Percentiles rank a stretch among this genome's conserved stretches.
These are phyloP conservation scores for Fraxinus xanthoxyloides DNA, from an alignment of 305 asterid genomes.

Conservation along the genomic window DNA sequence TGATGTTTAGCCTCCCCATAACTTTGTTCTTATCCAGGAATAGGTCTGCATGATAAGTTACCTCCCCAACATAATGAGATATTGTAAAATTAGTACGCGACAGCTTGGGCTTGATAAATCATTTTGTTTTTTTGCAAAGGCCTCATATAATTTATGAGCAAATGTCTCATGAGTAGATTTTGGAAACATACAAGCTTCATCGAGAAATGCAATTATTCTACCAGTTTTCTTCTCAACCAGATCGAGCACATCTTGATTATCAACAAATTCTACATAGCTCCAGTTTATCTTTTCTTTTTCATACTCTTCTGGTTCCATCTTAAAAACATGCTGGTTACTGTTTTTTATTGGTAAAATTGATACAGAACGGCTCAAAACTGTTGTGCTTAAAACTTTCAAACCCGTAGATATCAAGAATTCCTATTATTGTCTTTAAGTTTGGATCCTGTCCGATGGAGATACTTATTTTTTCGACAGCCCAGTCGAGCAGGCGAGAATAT, in stretches of 20 bases:
- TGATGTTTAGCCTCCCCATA: conserved; percentile 66
- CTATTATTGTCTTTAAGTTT: neutral
- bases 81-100: neutral
- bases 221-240: neutral
- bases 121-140: neutral
- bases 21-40: conserved; percentile 97
- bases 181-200: neutral
- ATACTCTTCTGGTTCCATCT: conserved; percentile 21
- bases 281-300: neutral
- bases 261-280: neutral
- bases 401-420: conserved; percentile 42
- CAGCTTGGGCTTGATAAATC: neutral
- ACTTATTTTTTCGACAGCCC: neutral
- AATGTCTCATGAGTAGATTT: neutral
- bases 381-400: conserved; percentile 92
- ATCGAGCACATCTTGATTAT: neutral
- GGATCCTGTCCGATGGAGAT: neutral
- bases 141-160: neutral
- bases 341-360: conserved; percentile 96
- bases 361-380: conserved; percentile 99
- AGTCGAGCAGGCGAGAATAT: neutral
- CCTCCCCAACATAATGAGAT: neutral
- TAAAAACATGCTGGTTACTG: conserved; percentile 71
- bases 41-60: conserved; percentile 60
- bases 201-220: neutral